Evolutionary conservation across 768 basidiomycete genomes (phyloP).

Genomic region (Suillus subalutaceus): DNA sequence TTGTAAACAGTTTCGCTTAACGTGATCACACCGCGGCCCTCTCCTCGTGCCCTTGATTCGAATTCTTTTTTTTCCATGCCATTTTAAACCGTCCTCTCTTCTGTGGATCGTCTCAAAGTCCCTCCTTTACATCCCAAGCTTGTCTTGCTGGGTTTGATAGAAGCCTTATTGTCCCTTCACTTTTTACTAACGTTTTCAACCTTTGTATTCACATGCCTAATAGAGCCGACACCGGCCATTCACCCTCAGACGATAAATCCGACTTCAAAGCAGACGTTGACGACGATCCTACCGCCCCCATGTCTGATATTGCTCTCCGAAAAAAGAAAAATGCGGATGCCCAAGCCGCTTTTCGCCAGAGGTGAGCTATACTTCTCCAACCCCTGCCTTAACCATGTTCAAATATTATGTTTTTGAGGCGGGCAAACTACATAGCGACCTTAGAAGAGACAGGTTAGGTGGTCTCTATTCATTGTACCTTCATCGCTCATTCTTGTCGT

Average conservation of each 20-base stretch:
- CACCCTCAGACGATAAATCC: constrained; percentile 39
- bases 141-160: neutral
- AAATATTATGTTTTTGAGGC: constrained; percentile 30
- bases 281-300: constrained; percentile 40
- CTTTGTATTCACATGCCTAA: constrained; percentile 32
- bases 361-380: constrained; percentile 30
- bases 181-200: neutral
- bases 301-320: constrained; percentile 70
- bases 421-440: constrained; percentile 86
- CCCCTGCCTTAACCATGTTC: constrained; percentile 10
- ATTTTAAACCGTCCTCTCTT: constrained; percentile 50
- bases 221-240: constrained; percentile 29
- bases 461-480: neutral
- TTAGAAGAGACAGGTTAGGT: constrained; percentile 76
- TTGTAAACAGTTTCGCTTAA: constrained; percentile 42
- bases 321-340: constrained; percentile 93
- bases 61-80: constrained; percentile 64
- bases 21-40: constrained; percentile 42
- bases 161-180: constrained; percentile 25
- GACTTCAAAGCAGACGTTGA: constrained; percentile 40
- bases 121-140: constrained; percentile 18
- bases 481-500: constrained; percentile 20
- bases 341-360: constrained; percentile 81
- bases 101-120: constrained; percentile 26
- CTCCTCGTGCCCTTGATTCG: constrained; percentile 71